Conservation (phyloP, 1,284 basidiomycete species). For the Tilletia horrida region DNA sequence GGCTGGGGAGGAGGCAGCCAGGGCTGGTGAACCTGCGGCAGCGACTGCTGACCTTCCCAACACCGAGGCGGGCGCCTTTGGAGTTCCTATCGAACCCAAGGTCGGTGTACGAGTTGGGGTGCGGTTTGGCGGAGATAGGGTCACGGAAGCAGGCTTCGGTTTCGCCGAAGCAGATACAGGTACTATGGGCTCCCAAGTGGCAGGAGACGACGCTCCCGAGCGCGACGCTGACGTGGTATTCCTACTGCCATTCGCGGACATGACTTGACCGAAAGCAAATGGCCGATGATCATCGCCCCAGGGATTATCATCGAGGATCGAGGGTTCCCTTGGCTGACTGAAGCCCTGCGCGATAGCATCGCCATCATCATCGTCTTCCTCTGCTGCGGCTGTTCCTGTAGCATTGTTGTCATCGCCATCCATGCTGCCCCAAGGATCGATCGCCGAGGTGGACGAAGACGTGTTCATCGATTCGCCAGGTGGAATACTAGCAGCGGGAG, state of each 20-base stretch:
- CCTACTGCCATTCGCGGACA: no score
- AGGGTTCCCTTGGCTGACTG: not conserved
- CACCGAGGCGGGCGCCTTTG: not conserved
- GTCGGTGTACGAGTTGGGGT: no score
- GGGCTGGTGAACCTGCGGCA: not conserved
- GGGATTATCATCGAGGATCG: not conserved
- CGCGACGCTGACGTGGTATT: not conserved
- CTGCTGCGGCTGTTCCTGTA: not conserved
- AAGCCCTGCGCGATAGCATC: slow-evolving; percentile 1
- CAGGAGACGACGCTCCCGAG: not conserved
- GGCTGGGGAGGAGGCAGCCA: slow-evolving; percentile 6
- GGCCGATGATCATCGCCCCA: slow-evolving; percentile 1
- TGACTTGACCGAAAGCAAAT: not conserved
- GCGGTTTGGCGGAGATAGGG: no score
- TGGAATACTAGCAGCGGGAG: not conserved
- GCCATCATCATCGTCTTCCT: slow-evolving; percentile 10
- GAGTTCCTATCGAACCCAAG: no score
- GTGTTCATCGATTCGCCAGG: slow-evolving; percentile 16
- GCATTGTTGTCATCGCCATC: slow-evolving; percentile 2
- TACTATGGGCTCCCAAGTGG: slow-evolving; percentile 7
- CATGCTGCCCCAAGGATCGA: not conserved
- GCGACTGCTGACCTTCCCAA: not conserved
- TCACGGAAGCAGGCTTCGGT: no score
- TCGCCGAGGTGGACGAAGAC: not conserved
- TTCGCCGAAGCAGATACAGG: not conserved